Conservation (phyloP, 192 early-diverging fungal species). For the Coemansia reversa region DNA sequence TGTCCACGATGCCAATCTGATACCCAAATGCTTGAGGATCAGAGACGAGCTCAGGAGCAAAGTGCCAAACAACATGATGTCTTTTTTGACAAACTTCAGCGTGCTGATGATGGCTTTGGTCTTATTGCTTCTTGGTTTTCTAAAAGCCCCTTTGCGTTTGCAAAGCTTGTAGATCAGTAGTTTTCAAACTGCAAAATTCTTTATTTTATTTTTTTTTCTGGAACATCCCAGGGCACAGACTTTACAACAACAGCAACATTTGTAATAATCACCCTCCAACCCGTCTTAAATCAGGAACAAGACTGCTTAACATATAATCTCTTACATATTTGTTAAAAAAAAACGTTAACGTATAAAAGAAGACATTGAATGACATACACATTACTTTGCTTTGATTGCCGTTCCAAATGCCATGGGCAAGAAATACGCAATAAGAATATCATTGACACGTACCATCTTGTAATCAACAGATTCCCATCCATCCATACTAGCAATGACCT, state of each 20-base stretch:
- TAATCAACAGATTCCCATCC: constrained; percentile 32
- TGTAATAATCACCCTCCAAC: too few species aligned
- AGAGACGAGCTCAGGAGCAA: constrained; percentile 73
- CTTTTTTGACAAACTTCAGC: constrained; percentile 76
- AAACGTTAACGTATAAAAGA: too few species aligned
- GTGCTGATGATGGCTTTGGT: constrained; percentile 78
- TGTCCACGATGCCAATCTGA: constrained; percentile 85
- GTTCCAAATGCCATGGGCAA: constrained; percentile 40
- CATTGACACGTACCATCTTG: constrained; percentile 20
- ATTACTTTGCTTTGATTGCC: constrained; percentile 20
- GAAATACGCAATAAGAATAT: constrained; percentile 18
- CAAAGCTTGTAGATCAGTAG: constrained; percentile 43
- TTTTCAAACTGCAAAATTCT: background rate
- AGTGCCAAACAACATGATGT: constrained; percentile 75
- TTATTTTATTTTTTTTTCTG: too few species aligned
- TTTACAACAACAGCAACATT: too few species aligned
- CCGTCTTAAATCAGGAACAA: too few species aligned
- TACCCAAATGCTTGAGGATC: constrained; percentile 79
- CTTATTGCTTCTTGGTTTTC: constrained; percentile 89
- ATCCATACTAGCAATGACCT: constrained; percentile 16
- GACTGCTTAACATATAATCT: too few species aligned
- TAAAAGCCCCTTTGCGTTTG: constrained; percentile 72
- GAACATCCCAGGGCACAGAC: too few species aligned
- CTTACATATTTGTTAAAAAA: too few species aligned
- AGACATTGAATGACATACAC: too few species aligned